A percentile compares a stretch with the other conserved stretches of the same genome.
phyloP scores from a whole-genome alignment of 257 asterid species.

The Knoxia roxburghii region DNA sequence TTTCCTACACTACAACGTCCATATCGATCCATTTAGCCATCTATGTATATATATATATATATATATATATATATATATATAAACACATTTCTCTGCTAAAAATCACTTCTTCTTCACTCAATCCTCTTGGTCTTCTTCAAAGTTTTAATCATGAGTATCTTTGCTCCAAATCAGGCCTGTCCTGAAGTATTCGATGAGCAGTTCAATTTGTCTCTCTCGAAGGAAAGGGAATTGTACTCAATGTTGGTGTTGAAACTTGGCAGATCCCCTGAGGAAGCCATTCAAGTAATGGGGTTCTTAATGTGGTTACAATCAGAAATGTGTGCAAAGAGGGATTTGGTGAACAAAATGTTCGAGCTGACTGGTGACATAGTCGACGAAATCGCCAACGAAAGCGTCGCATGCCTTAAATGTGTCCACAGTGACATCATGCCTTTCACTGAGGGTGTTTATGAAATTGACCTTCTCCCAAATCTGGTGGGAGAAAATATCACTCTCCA shows the following conservation, averaged over 20 bases:
- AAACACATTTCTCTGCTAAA: too few species aligned
- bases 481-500: slow-evolving; percentile 15
- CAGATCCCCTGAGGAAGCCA: slow-evolving; percentile 45
- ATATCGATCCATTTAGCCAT: too few species aligned
- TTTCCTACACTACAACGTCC: too few species aligned
- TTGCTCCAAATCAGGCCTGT: background rate
- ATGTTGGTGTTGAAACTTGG: slow-evolving; percentile 30
- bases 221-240: slow-evolving; percentile 41
- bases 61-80: too few species aligned
- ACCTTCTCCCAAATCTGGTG: slow-evolving; percentile 26
- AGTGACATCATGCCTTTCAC: slow-evolving; percentile 11
- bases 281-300: slow-evolving; percentile 48
- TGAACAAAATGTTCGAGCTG: slow-evolving; percentile 27
- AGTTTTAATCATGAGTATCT: too few species aligned
- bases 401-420: slow-evolving; percentile 38
- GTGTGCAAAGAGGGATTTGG: slow-evolving; percentile 13
- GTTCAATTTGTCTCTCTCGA: slow-evolving; percentile 43
- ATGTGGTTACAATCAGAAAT: slow-evolving; percentile 44
- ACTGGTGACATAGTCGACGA: slow-evolving; percentile 21
- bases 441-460: background rate
- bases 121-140: too few species aligned
- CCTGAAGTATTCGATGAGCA: slow-evolving; percentile 38
- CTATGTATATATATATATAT: too few species aligned
- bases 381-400: slow-evolving; percentile 34
- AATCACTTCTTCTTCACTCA: too few species aligned